Percentiles rank a stretch among this genome's conserved stretches.
phyloP scores from a whole-genome alignment of 148 eudicot genomes.

The Oxyria digyna region DNA sequence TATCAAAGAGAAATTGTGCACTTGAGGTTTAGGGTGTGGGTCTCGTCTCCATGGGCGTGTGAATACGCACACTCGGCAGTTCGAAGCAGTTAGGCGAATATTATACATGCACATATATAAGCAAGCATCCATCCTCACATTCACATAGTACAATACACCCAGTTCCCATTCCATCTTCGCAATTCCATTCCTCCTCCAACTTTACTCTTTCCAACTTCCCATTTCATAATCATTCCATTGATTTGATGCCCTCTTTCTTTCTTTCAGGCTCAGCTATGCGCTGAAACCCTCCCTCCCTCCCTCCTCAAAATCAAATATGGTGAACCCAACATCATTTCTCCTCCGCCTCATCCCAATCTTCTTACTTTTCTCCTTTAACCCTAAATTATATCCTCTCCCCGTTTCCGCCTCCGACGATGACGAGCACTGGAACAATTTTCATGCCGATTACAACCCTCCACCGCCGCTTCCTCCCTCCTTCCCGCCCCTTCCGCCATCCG shows the following conservation, averaged over 20 bases:
- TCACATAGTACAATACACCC: neutral
- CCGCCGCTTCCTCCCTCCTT: constrained; percentile 50
- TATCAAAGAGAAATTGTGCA: too few relatives aligned
- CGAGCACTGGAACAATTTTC: constrained; percentile 9
- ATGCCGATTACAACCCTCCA: constrained; percentile 70
- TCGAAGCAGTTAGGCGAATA: neutral
- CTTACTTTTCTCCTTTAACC: constrained; percentile 8
- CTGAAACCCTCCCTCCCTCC: too few relatives aligned
- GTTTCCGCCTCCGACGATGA: constrained; percentile 13
- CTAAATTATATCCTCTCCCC: neutral
- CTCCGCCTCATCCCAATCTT: neutral
- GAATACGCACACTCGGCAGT: constrained; percentile 6
- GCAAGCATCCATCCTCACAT: too few relatives aligned
- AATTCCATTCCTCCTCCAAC: neutral
- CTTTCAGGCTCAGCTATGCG: neutral
- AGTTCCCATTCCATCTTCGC: neutral
- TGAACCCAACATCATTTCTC: neutral
- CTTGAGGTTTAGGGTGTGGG: too few relatives aligned
- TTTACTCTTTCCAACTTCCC: neutral
- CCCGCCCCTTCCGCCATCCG: constrained; percentile 47
- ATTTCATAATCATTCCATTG: too few relatives aligned
- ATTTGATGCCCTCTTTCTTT: neutral
- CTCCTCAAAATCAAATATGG: neutral
- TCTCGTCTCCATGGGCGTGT: neutral
- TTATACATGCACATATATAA: neutral